phyloP scores from a whole-genome alignment of 2,329 filamentous ascomycete genomes.

The Dendryphion nanum region DNA sequence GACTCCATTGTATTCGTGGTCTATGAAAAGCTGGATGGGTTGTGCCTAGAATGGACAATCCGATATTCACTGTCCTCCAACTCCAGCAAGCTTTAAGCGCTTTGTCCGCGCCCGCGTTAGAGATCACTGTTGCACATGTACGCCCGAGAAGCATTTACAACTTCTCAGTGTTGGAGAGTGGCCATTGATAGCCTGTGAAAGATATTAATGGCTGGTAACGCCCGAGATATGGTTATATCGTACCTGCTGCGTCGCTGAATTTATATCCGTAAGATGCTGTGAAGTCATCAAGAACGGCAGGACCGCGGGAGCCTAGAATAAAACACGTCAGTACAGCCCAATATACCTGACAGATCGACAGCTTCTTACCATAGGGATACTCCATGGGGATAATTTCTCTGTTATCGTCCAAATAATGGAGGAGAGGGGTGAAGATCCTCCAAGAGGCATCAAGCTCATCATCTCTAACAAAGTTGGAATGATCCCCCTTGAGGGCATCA shows the following conservation, averaged over 20 bases:
- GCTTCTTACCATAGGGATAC: slow-evolving; percentile 86
- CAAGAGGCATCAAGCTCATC: slow-evolving; percentile 91
- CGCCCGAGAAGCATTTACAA: slow-evolving; percentile 22
- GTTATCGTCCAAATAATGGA: slow-evolving; percentile 98
- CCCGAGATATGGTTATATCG: no score
- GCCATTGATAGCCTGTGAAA: slow-evolving; percentile 40
- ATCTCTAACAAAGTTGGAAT: slow-evolving; percentile 80
- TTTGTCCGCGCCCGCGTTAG: no score
- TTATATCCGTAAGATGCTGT: slow-evolving; percentile 98
- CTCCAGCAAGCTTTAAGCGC: no score
- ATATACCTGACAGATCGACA: slow-evolving; percentile 5
- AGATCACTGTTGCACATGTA: no score
- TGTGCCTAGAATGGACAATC: no score
- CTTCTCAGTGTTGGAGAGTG: slow-evolving; percentile 37
- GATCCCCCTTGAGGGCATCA: slow-evolving; percentile 96
- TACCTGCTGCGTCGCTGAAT: slow-evolving; percentile 90
- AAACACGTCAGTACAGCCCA: slow-evolving; percentile 16
- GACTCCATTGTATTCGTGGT: no score
- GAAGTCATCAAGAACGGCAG: slow-evolving; percentile 95
- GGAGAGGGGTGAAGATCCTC: slow-evolving; percentile 95
- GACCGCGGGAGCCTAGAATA: slow-evolving; percentile 83
- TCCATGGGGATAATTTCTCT: slow-evolving; percentile 99
- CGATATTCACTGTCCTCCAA: no score
- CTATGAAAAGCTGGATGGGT: no score
- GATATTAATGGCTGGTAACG: slow-evolving; percentile 8